Conservation (phyloP, 1,139 yeast genomes). For the Taphrina pruni region DNA sequence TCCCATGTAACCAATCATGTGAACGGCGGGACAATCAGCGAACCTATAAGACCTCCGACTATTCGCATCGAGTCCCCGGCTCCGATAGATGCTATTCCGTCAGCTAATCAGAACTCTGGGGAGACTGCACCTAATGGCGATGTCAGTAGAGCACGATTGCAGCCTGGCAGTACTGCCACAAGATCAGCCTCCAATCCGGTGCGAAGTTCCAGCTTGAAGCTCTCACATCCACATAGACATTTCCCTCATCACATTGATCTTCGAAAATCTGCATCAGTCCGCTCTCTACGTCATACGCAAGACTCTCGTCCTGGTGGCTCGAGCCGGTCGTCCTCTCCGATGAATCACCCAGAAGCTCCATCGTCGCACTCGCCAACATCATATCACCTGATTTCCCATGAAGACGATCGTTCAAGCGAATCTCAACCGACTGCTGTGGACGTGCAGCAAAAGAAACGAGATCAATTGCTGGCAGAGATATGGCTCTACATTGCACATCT, state of each 20-base stretch:
- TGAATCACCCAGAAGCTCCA: slow-evolving; percentile 10
- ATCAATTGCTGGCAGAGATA: slow-evolving; percentile 13
- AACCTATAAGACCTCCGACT: slow-evolving; percentile 1
- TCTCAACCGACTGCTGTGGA: slow-evolving; percentile 6
- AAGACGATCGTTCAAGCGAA: neutral
- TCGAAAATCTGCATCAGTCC: slow-evolving; percentile 9
- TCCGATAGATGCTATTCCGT: neutral
- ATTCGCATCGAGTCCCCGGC: slow-evolving; percentile 14
- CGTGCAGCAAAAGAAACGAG: neutral
- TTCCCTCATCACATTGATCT: slow-evolving; percentile 1
- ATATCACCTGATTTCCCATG: neutral
- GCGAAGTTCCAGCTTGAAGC: slow-evolving; percentile 12
- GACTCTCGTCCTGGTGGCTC: neutral
- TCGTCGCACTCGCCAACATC: neutral
- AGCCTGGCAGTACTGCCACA: neutral
- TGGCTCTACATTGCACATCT: slow-evolving; percentile 24
- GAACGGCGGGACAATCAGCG: neutral
- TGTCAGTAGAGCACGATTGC: slow-evolving; percentile 2
- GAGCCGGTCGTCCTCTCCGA: slow-evolving; percentile 18
- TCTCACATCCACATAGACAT: neutral
- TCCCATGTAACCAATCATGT: neutral
- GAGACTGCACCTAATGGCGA: neutral
- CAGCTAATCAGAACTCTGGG: neutral
- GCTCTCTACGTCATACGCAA: neutral
- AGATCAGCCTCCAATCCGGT: slow-evolving; percentile 4